Conservation (phyloP, 176 grass and related monocot species). For the Thalia dealbata region DNA sequence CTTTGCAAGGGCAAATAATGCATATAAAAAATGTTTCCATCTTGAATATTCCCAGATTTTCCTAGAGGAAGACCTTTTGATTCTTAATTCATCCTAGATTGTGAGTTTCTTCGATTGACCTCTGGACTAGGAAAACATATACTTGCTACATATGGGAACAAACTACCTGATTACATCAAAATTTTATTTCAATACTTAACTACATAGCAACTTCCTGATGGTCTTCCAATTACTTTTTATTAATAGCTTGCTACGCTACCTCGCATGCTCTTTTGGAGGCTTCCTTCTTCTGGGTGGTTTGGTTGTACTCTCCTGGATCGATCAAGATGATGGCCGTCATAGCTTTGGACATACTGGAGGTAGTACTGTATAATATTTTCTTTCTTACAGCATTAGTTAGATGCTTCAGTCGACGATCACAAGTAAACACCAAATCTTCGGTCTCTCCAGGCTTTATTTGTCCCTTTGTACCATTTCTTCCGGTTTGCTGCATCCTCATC, state of each 20-base stretch:
- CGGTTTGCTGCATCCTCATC: constrained; percentile 59
- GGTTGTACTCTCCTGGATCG: constrained; percentile 50
- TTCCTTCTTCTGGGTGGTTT: constrained; percentile 47
- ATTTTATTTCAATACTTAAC: too few species aligned
- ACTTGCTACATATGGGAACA: background rate
- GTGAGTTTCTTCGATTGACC: background rate
- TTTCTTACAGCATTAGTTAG: background rate
- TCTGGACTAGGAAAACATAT: background rate
- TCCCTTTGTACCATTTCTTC: constrained; percentile 69
- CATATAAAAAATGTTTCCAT: too few species aligned
- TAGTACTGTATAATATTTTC: constrained; percentile 27
- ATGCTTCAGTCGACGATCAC: background rate
- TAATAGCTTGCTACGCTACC: constrained; percentile 29
- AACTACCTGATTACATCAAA: background rate
- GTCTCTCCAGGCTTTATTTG: constrained; percentile 52
- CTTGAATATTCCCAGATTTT: too few species aligned
- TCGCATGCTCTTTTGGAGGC: constrained; percentile 31
- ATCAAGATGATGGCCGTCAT: constrained; percentile 57
- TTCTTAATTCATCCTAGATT: background rate
- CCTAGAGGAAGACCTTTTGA: too few species aligned
- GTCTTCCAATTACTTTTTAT: background rate
- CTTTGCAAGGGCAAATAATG: background rate
- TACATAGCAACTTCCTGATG: background rate
- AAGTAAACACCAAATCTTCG: too few species aligned
- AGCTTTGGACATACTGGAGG: constrained; percentile 72